Conservation (phyloP, 2,329 filamentous ascomycete species). For the Zymoseptoria crescenta region DNA sequence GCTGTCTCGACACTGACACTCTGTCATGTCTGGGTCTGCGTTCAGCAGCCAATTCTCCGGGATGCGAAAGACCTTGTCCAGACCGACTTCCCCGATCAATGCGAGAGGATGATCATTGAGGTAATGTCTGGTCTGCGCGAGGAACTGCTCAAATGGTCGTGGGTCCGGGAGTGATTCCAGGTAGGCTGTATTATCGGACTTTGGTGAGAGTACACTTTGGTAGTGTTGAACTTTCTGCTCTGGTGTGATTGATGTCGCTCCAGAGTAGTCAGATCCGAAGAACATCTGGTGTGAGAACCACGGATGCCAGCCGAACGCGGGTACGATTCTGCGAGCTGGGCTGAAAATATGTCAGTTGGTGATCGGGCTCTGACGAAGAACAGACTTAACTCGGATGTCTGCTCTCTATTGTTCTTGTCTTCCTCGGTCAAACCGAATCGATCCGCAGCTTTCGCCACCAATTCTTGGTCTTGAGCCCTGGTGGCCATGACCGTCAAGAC, state of each 20-base stretch:
- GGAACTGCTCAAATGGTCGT: slow-evolving; percentile 49
- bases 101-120: slow-evolving; percentile 54
- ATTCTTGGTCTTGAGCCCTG: slow-evolving; percentile 63
- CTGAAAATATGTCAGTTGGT: slow-evolving; percentile 4
- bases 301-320: slow-evolving; percentile 80
- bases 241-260: slow-evolving; percentile 30
- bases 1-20: slow-evolving; percentile 32
- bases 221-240: slow-evolving; percentile 54
- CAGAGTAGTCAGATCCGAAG: slow-evolving; percentile 43
- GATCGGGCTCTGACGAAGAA: slow-evolving; percentile 6
- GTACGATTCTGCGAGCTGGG: slow-evolving; percentile 45
- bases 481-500: slow-evolving; percentile 71
- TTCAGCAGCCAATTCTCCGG: slow-evolving; percentile 50
- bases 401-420: slow-evolving; percentile 12
- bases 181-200: slow-evolving; percentile 45
- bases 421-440: slow-evolving; percentile 41
- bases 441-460: slow-evolving; percentile 57
- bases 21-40: slow-evolving; percentile 2
- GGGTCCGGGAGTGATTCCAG: slow-evolving; percentile 52
- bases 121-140: slow-evolving; percentile 48
- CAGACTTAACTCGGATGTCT: neutral
- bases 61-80: slow-evolving; percentile 70
- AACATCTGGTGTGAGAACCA: slow-evolving; percentile 78
- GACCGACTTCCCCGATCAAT: slow-evolving; percentile 67
- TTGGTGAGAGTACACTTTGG: slow-evolving; percentile 52